Percentiles rank a stretch among this genome's conserved stretches.
These are phyloP conservation scores for Phytophthora sp. DNA, from an alignment of 352 stramenopile species.

Conservation along the genomic window DNA sequence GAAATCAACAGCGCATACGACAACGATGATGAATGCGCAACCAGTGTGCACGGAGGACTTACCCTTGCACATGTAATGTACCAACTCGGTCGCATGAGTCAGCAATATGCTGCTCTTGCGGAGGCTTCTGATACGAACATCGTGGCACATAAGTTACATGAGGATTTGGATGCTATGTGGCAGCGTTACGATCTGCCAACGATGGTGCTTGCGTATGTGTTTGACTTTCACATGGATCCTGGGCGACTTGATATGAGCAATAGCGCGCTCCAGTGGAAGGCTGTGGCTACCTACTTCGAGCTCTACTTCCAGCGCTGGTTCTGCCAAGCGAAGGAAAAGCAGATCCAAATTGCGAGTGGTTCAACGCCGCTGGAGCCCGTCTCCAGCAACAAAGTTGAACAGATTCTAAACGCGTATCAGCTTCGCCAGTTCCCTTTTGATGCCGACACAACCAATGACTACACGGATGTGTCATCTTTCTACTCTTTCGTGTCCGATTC, in stretches of 20 bases:
- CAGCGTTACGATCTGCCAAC: conserved; percentile 72
- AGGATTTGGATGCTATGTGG: conserved; percentile 69
- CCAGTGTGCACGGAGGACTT: conserved; percentile 42
- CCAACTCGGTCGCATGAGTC: conserved; percentile 74
- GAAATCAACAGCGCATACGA: conserved; percentile 18
- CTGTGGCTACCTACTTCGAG: conserved; percentile 68
- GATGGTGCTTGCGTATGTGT: conserved; percentile 80
- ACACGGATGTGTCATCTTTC: conserved; percentile 83
- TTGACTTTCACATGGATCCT: conserved; percentile 80
- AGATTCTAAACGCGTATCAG: conserved; percentile 70
- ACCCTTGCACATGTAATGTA: conserved; percentile 83
- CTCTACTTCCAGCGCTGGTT: conserved; percentile 80
- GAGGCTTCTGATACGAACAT: conserved; percentile 9
- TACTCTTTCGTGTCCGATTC: conserved; percentile 87
- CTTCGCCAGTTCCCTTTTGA: conserved; percentile 80
- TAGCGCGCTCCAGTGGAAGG: conserved; percentile 52
- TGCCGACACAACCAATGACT: conserved; percentile 69
- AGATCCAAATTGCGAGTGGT: background rate
- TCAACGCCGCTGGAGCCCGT: conserved; percentile 19
- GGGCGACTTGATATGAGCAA: conserved; percentile 60
- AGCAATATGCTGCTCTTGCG: conserved; percentile 61
- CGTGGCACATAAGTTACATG: conserved; percentile 54
- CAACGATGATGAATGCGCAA: conserved; percentile 39
- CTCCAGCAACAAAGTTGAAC: conserved; percentile 41
- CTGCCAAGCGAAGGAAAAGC: conserved; percentile 15